Evolutionary conservation across 2,329 filamentous ascomycete species (phyloP).

Genomic region (Cladosporium sphaerospermum): DNA sequence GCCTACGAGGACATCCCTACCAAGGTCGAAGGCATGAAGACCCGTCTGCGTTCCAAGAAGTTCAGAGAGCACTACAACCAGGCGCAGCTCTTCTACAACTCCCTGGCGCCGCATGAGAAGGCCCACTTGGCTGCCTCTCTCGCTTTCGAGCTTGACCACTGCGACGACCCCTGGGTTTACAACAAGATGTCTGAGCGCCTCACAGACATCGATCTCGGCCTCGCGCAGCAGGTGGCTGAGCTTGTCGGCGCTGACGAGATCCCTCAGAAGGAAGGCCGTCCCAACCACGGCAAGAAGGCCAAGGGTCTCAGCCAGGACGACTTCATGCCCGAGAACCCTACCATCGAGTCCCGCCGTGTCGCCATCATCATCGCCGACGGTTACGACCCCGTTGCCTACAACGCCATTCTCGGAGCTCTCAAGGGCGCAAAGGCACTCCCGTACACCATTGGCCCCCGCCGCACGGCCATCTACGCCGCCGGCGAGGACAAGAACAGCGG

Average conservation of each 20-base stretch:
- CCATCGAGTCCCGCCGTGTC: slow-evolving; percentile 64
- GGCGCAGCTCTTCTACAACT: slow-evolving; percentile 80
- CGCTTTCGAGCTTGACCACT: slow-evolving; percentile 71
- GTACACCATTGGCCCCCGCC: slow-evolving; percentile 64
- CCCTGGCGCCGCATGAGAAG: slow-evolving; percentile 61
- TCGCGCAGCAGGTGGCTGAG: slow-evolving; percentile 63
- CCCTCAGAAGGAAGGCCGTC: slow-evolving; percentile 46
- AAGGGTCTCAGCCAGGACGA: slow-evolving; percentile 64
- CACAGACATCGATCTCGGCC: slow-evolving; percentile 63
- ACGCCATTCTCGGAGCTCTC: slow-evolving; percentile 58
- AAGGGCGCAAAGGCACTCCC: slow-evolving; percentile 59
- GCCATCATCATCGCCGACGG: slow-evolving; percentile 74
- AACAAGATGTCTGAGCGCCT: slow-evolving; percentile 62
- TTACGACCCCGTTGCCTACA: slow-evolving; percentile 62
- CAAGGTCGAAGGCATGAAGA: slow-evolving; percentile 64
- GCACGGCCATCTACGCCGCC: slow-evolving; percentile 59
- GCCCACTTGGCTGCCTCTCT: slow-evolving; percentile 55
- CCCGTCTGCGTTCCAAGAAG: slow-evolving; percentile 61
- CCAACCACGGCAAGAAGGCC: slow-evolving; percentile 63
- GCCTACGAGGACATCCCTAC: slow-evolving; percentile 63
- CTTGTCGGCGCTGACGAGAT: slow-evolving; percentile 58
- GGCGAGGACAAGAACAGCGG: slow-evolving; percentile 48
- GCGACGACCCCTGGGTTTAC: slow-evolving; percentile 72
- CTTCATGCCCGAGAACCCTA: slow-evolving; percentile 56
- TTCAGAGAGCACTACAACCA: slow-evolving; percentile 74